Conservation (phyloP, 2,329 filamentous ascomycete species). For the Myriosclerotinia scirpicola region DNA sequence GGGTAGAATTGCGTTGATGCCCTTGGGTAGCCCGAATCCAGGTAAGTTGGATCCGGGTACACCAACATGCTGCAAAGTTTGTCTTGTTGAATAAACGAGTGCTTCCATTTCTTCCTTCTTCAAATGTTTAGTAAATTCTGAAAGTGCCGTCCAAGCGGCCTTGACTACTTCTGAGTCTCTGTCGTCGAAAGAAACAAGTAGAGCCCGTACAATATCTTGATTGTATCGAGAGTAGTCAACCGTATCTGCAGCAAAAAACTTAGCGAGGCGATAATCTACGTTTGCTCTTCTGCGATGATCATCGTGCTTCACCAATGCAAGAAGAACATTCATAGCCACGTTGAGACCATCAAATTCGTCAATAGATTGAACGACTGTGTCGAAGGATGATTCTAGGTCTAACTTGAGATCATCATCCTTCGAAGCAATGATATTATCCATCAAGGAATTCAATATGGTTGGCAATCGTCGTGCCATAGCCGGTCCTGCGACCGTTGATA, state of each 20-base stretch:
- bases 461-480: slow-evolving; percentile 90
- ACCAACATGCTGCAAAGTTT: slow-evolving; percentile 84
- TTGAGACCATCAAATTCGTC: slow-evolving; percentile 97
- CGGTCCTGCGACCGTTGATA: slow-evolving; percentile 85
- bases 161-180: slow-evolving; percentile 81
- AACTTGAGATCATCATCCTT: slow-evolving; percentile 70
- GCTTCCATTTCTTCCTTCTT: slow-evolving; percentile 98
- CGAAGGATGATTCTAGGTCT: slow-evolving; percentile 79
- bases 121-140: slow-evolving; percentile 81
- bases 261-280: slow-evolving; percentile 76
- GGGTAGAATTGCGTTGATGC: slow-evolving; percentile 91
- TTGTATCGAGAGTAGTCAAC: slow-evolving; percentile 96
- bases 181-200: slow-evolving; percentile 92
- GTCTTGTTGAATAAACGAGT: slow-evolving; percentile 80
- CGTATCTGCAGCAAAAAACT: slow-evolving; percentile 77
- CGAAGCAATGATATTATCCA: slow-evolving; percentile 84
- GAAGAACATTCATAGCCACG: slow-evolving; percentile 89
- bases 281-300: slow-evolving; percentile 81
- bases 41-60: slow-evolving; percentile 80
- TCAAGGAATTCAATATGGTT: slow-evolving; percentile 86
- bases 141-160: slow-evolving; percentile 83
- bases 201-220: slow-evolving; percentile 86
- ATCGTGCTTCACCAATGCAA: slow-evolving; percentile 85
- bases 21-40: slow-evolving; percentile 91
- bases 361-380: slow-evolving; percentile 86